Evolutionary conservation across 2,329 filamentous ascomycete species (phyloP).

Genomic region (Aspergillus sp.): DNA sequence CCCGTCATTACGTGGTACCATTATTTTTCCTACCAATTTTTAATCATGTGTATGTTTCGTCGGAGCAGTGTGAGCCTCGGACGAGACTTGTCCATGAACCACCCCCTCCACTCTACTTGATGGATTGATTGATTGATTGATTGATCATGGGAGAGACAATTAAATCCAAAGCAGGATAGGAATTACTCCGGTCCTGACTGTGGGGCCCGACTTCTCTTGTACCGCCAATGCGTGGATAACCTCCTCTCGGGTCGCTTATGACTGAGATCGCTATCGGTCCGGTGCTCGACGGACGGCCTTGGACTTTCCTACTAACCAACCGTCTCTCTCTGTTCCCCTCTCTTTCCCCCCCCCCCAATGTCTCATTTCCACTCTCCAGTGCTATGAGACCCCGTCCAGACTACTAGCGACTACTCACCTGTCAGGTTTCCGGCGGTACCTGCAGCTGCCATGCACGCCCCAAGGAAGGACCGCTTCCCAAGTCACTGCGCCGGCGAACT

Average conservation of each 20-base stretch:
- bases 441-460: slow-evolving; percentile 22
- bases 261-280: not conserved
- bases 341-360: not conserved
- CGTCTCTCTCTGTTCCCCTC: not conserved
- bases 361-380: not conserved
- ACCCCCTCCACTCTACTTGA: not conserved
- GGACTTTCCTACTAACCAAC: too few species aligned
- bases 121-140: not conserved
- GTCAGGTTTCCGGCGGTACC: slow-evolving; percentile 18
- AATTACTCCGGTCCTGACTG: slow-evolving; percentile 3
- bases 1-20: too few species aligned
- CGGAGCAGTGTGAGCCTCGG: not conserved
- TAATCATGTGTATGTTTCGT: not conserved
- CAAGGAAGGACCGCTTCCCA: not conserved
- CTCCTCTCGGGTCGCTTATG: not conserved
- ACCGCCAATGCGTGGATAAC: not conserved
- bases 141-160: not conserved
- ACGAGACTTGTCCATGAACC: not conserved
- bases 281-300: too few species aligned
- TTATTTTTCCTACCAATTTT: too few species aligned
- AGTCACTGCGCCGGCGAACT: not conserved
- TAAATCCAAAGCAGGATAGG: not conserved
- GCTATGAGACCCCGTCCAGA: not conserved
- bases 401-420: slow-evolving; percentile 6
- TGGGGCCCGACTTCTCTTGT: not conserved